Base-by-base conservation (phyloP, 2,329 filamentous ascomycete genomes). In the Camptophora hylomeconis region DNA sequence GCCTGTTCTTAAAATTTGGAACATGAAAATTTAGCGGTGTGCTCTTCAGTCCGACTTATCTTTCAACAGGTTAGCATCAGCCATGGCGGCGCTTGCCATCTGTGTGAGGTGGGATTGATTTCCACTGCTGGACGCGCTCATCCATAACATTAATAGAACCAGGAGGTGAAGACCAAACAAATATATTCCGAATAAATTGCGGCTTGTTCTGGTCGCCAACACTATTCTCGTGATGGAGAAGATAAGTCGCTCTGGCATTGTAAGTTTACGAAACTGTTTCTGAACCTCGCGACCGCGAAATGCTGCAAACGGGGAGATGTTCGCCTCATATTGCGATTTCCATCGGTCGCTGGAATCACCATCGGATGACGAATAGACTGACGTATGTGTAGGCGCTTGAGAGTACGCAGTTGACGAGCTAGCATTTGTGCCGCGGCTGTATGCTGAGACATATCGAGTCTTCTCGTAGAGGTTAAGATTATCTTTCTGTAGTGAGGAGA, bases 391-490 rank as follows among this genome's bases (percentile, higher is more conserved):
- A 2, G 82, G 76, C 45, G 77, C 83, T 32, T 64, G 63, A 20
- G 68, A 64, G n/a, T 75, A 73, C 8, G 74, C 74, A 9, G 69
- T 69, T 4, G 71, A 71, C 7, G 74, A 71, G 1, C 60, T 56
- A 12, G 69, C 67, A 5, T 67, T 65, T 9, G 67, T 69, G 24
- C 69, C 69, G 30, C 86, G 75, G 53, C 77, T 92, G 61, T 94
- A 98, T 2, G 82, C 86, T 5, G 84, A 93, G 14, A 95, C 75
- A 51, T 98, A 98, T 42, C 89, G 74, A 11, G 87, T 93, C 67
- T 95, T 98, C 56, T 98, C 89, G 53, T 98, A 98, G 5, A 98
- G 67, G 45, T 80, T 84, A 19, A 98, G 66, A 50, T 98, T 98
- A 56, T 98, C 89, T 52, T 86, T 92, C 50, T 98, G 92, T 21